Percentiles rank a stretch among this genome's conserved stretches.
Conservation (phyloP, 2,329 filamentous ascomycete species). For the Penicillium paneum region DNA sequence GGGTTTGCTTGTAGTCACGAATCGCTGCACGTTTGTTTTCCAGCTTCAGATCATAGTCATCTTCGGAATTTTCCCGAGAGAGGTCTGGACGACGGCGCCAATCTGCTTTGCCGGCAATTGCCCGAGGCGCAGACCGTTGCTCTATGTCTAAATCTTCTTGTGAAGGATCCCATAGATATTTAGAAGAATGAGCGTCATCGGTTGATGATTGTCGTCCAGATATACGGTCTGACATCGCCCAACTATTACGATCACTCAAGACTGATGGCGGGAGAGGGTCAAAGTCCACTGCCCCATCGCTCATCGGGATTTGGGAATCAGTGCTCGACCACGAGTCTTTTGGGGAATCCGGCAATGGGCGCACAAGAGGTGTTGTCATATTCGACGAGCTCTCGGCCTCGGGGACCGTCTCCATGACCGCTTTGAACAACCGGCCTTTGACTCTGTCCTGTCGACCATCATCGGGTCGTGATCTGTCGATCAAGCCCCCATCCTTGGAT, state of each 20-base stretch:
- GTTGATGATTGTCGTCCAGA: conserved; percentile 25
- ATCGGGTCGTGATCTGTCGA: conserved; percentile 25
- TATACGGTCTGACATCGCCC: conserved; percentile 28
- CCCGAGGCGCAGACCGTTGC: conserved; percentile 42
- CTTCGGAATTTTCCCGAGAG: conserved; percentile 29
- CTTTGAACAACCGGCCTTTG: conserved; percentile 45
- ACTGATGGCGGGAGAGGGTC: conserved; percentile 45
- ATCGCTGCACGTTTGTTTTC: conserved; percentile 45
- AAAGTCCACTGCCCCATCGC: conserved; percentile 38
- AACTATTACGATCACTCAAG: conserved; percentile 38
- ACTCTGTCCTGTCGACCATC: conserved; percentile 39
- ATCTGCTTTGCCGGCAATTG: conserved; percentile 38
- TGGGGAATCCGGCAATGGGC: conserved; percentile 38
- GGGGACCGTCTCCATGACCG: conserved; percentile 38
- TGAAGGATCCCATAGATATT: conserved; percentile 23
- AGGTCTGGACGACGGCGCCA: conserved; percentile 35
- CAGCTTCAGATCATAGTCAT: conserved; percentile 39
- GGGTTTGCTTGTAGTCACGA: conserved; percentile 49
- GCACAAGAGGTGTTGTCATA: conserved; percentile 54
- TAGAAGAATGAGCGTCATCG: conserved; percentile 23
- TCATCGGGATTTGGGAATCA: conserved; percentile 34
- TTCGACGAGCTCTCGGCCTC: conserved; percentile 53
- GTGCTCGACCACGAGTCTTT: conserved; percentile 11
- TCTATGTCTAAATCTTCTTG: conserved; percentile 26
- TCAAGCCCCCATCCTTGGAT: conserved; percentile 30